These are phyloP conservation scores for Raphanus sativus DNA, from an alignment of 345 rosid species.

Conservation along the genomic window DNA sequence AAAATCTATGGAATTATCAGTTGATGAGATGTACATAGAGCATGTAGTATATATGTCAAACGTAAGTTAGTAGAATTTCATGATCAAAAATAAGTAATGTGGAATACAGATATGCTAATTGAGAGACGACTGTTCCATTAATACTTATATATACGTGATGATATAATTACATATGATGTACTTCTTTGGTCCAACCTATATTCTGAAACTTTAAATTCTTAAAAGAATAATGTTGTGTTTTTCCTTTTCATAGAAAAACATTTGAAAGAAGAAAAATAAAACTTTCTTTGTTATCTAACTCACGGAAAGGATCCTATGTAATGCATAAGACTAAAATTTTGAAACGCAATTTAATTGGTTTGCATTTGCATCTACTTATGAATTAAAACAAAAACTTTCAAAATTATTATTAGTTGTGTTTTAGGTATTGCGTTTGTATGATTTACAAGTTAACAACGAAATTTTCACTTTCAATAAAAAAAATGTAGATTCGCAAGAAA, in stretches of 20 bases:
- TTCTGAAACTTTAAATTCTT: conserved; percentile 9
- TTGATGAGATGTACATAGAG: not conserved
- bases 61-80: not conserved
- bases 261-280: not conserved
- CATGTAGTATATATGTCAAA: not conserved
- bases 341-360: not conserved
- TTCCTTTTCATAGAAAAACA: conserved; percentile 2
- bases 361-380: not conserved
- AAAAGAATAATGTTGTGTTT: not conserved
- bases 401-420: not conserved
- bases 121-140: not conserved
- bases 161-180: not conserved
- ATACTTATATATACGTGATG: not conserved
- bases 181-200: conserved; percentile 4
- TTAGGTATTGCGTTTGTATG: not conserved
- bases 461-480: not conserved
- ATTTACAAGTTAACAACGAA: not conserved
- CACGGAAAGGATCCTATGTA: not conserved
- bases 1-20: not conserved
- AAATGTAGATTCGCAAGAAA: not conserved
- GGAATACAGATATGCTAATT: not conserved
- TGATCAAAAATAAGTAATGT: not conserved
- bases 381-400: not conserved
- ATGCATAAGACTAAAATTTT: not conserved
- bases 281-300: not conserved